Evolutionary conservation across 345 rosid genomes (phyloP), one percentile per base, ranked within the genome.

Genomic region (Geranium brycei): DNA sequence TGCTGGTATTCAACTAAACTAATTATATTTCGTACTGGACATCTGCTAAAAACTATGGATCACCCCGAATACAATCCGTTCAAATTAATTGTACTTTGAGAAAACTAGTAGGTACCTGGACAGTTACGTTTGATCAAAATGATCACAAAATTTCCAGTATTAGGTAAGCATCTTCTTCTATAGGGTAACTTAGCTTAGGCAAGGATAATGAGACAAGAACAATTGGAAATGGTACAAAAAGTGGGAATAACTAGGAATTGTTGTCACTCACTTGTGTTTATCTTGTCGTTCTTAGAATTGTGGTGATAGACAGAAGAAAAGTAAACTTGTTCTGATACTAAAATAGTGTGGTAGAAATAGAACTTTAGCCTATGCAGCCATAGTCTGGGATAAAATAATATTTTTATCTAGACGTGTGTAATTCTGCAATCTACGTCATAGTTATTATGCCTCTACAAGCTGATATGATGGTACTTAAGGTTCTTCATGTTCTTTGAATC

Each of bases 1-100:
- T 86, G 92, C 95, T 93, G 95, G 99, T 93, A 83, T 58, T 40
- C 74, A 47, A 47, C 15, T 7, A 19, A 58, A 19, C 59, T 28
- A 47, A 47, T 8, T 7, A 47, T 47, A 47, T 15, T 47, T 47
- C 15, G 14, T 47, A 47, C 14, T 47, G 5, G 41, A 7, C 10
- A 35, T 35, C 41, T 35, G 41, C 5, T 35, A 35, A 35, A 35
- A 35, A 7, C 41, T 35, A 35, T 35, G 41, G 41, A 35, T 35
- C 41, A 35, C 41, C 41, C 10, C 41, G 10, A 35, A 35, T 35
- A 4, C 41, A 1, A 35, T 35, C 19, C 18, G n/a, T 57, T 8
- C 0, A 57, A 57, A n/a, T n/a, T 16, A 57, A 57, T 57, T 2
- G 18, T 57, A 0, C n/a, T 4, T 5, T 53, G 14, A 53, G 14